Evolutionary conservation across 2,329 filamentous ascomycete species (phyloP).

Genomic region (Simplicillium aogashimaense): DNA sequence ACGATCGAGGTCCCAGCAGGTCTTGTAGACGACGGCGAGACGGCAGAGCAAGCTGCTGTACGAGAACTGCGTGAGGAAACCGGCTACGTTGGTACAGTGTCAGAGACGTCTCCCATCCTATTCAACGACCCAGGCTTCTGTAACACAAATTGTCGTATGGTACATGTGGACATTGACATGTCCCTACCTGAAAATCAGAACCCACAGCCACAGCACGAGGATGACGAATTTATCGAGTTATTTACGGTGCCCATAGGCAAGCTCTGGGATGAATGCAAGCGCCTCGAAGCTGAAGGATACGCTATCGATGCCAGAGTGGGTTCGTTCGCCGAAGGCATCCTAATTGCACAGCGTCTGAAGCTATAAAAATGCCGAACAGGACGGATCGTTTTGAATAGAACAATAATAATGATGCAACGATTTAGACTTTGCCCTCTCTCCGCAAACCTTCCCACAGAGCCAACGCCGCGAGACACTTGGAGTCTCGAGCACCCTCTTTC

Average conservation of each 20-base stretch:
- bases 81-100: slow-evolving; percentile 48
- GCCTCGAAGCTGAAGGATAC: slow-evolving; percentile 59
- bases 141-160: slow-evolving; percentile 58
- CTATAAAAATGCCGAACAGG: slow-evolving; percentile 16
- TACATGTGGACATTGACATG: slow-evolving; percentile 67
- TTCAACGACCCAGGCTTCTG: slow-evolving; percentile 59
- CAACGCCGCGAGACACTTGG: slow-evolving; percentile 49
- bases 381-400: neutral
- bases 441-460: slow-evolving; percentile 48
- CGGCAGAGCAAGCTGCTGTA: slow-evolving; percentile 49
- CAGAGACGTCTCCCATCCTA: slow-evolving; percentile 54
- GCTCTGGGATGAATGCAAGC: slow-evolving; percentile 57
- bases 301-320: slow-evolving; percentile 73
- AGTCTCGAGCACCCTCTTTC: slow-evolving; percentile 46
- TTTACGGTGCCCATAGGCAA: slow-evolving; percentile 57
- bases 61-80: slow-evolving; percentile 59
- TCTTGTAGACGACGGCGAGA: slow-evolving; percentile 52
- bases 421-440: slow-evolving; percentile 31
- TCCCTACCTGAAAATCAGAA: slow-evolving; percentile 58
- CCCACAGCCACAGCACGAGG: slow-evolving; percentile 60
- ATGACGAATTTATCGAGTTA: slow-evolving; percentile 74
- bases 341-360: slow-evolving; percentile 52
- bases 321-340: slow-evolving; percentile 68
- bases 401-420: slow-evolving; percentile 2
- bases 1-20: slow-evolving; percentile 57